Evolutionary conservation across 176 grass and related monocot species (phyloP).

Genomic region (Pharus latifolius): DNA sequence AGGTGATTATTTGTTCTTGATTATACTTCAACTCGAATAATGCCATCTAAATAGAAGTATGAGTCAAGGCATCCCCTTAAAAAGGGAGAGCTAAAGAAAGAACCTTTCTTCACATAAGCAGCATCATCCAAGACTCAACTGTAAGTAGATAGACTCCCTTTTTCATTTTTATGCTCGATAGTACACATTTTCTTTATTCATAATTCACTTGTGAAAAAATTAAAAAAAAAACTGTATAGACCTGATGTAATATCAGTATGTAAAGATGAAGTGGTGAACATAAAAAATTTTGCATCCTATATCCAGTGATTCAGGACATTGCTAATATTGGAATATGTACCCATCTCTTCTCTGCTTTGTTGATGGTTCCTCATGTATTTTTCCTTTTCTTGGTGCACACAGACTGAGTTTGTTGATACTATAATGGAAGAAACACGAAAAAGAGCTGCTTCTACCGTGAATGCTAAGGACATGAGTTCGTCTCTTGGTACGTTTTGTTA

Average conservation of each 20-base stretch:
- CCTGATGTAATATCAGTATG: neutral
- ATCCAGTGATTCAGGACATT: neutral
- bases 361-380: conserved; percentile 24
- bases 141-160: neutral
- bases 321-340: neutral
- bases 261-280: neutral
- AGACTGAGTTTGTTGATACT: conserved; percentile 25
- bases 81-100: neutral
- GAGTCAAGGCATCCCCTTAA: neutral
- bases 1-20: too few species aligned
- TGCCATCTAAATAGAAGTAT: conserved; percentile 16
- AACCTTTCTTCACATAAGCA: too few species aligned
- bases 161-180: neutral
- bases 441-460: conserved; percentile 30
- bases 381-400: conserved; percentile 17
- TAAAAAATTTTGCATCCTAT: neutral
- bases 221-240: neutral
- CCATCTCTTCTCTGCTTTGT: neutral
- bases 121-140: neutral
- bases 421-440: conserved; percentile 58
- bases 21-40: too few species aligned
- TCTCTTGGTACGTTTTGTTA: conserved; percentile 50
- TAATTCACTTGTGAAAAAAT: neutral
- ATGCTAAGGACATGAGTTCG: conserved; percentile 38
- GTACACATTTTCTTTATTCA: too few species aligned